These are phyloP conservation scores for Ogataea methylovora DNA, from an alignment of 805 yeast genomes.

Conservation along the genomic window DNA sequence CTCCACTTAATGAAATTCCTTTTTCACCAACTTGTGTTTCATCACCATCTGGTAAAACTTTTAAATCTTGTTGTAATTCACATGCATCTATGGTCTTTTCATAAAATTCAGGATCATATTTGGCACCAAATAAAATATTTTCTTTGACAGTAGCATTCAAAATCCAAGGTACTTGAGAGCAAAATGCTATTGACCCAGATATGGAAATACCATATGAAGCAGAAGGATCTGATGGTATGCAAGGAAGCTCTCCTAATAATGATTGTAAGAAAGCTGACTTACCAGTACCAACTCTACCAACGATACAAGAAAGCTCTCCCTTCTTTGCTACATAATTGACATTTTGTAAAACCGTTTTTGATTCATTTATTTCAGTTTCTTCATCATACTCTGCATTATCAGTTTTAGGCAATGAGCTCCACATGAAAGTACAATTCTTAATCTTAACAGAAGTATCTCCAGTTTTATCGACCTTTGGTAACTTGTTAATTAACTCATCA, in stretches of 20 bases:
- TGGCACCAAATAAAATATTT: slow-evolving; percentile 85
- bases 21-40: slow-evolving; percentile 92
- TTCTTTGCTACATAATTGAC: slow-evolving; percentile 42
- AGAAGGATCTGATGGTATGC: slow-evolving; percentile 23
- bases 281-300: slow-evolving; percentile 65
- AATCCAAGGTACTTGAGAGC: slow-evolving; percentile 86
- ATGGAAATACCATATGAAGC: slow-evolving; percentile 16
- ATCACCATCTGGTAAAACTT: slow-evolving; percentile 82
- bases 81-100: slow-evolving; percentile 79
- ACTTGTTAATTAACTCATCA: slow-evolving; percentile 21
- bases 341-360: slow-evolving; percentile 38
- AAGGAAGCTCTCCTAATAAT: slow-evolving; percentile 46
- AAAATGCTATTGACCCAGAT: slow-evolving; percentile 47
- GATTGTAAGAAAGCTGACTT: slow-evolving; percentile 52
- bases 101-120: slow-evolving; percentile 75
- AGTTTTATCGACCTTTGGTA: slow-evolving; percentile 13
- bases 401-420: slow-evolving; percentile 25
- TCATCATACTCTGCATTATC: slow-evolving; percentile 27
- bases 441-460: slow-evolving; percentile 34
- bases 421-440: slow-evolving; percentile 44
- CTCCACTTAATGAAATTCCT: slow-evolving; percentile 94
- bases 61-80: slow-evolving; percentile 74
- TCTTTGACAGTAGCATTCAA: slow-evolving; percentile 92
- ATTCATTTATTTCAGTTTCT: slow-evolving; percentile 27
- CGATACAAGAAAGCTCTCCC: slow-evolving; percentile 50